phyloP scores from a whole-genome alignment of 352 stramenopile genomes.

The Aphanomyces astaci region DNA sequence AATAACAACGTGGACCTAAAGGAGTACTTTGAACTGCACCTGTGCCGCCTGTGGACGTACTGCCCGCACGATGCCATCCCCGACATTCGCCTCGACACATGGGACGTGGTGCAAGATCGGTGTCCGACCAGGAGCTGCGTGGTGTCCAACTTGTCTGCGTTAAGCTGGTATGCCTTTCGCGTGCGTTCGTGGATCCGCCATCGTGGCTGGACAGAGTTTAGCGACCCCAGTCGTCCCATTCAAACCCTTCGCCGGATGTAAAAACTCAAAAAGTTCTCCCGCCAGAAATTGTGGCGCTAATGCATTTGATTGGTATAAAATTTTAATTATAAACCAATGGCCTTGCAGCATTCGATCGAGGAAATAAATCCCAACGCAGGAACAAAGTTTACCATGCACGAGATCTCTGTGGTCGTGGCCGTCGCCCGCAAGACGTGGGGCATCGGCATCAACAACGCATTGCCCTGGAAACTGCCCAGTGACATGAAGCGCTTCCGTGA shows the following conservation, averaged over 20 bases:
- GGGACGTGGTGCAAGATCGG: slow-evolving; percentile 22
- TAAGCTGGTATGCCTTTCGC: slow-evolving; percentile 32
- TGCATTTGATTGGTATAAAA: neutral
- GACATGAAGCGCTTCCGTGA: slow-evolving; percentile 97
- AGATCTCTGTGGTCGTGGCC: slow-evolving; percentile 81
- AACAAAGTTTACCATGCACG: neutral
- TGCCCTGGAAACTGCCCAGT: slow-evolving; percentile 92
- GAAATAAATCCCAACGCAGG: neutral
- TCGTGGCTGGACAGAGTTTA: slow-evolving; percentile 22
- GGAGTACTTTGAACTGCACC: slow-evolving; percentile 29
- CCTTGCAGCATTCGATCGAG: neutral
- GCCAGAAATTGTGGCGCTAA: neutral
- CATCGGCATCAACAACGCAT: slow-evolving; percentile 76
- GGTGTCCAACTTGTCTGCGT: slow-evolving; percentile 23
- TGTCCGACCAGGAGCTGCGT: neutral
- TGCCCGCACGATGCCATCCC: neutral
- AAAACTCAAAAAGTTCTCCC: neutral
- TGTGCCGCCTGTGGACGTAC: slow-evolving; percentile 27
- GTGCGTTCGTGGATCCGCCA: slow-evolving; percentile 26
- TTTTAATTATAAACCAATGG: neutral
- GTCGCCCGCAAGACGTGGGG: slow-evolving; percentile 74
- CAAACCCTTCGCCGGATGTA: slow-evolving; percentile 20
- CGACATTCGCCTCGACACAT: slow-evolving; percentile 4
- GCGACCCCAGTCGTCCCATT: slow-evolving; percentile 8
- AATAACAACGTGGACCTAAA: neutral